Evolutionary conservation across 2,329 filamentous ascomycete genomes (phyloP), one percentile per base, ranked within the genome.

Genomic region (Aureobasidium subglaciale): DNA sequence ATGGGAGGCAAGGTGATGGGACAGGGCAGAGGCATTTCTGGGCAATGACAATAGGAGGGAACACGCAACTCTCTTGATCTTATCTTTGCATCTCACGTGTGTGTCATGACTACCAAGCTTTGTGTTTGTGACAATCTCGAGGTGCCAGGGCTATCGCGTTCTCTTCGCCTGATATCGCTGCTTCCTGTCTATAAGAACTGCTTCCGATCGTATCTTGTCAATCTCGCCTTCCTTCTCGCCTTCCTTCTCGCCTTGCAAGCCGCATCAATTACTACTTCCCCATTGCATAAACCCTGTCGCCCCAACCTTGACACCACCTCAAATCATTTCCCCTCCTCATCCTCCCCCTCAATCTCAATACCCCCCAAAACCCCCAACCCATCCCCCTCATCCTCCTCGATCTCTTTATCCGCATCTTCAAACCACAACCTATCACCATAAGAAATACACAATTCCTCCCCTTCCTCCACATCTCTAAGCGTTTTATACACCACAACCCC

Each of bases 401-500:
- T 35, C n/a, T 2, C 46, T 15, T 13, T 16, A 52, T 71, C 75
- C 27, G 70, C 70, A 60, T 78, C 75, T 48, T 70, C 67, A 63
- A 78, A 78, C 15, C 73, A 76, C 58, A 78, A 66, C 46, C 70
- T 68, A 55, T 66, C 67, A 6, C 75, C 75, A 59, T 78, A 78
- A 9, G 73, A 76, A 61, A 59, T 55, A 43, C 56, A 56, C 13
- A 82, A 66, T 62, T 82, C 79, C 63, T 82, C 78, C 13, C 78
- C 79, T n/a, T 67, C 63, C 16, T 63, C 62, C 15, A 82, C 75
- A 57, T 80, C 73, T 60, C 75, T 67, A 27, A 79, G 60, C 15
- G 79, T 70, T 13, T 67, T 72, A 59, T 82, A 82, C 0, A 72
- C 73, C 16, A 82, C 71, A 1, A 78, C 60, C 13, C 70, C 63